Evolutionary conservation across 208 protist species (phyloP).

Genomic region (Trypanosoma platydactyli): DNA sequence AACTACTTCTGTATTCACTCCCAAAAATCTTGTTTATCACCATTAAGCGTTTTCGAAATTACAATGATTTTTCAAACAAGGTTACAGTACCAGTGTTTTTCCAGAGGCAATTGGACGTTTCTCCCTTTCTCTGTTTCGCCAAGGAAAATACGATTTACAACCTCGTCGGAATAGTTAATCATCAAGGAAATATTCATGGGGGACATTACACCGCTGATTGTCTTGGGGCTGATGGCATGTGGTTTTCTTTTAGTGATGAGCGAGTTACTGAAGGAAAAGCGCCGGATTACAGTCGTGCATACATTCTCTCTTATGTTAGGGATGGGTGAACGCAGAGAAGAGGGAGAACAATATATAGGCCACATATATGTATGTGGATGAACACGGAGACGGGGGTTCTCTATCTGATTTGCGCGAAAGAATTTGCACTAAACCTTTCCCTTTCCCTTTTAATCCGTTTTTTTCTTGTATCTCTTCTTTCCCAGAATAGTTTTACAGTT

Average conservation of each 20-base stretch:
- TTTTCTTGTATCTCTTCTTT: slow-evolving; percentile 16
- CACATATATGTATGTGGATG: slow-evolving; percentile 2
- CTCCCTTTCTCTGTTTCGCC: slow-evolving; percentile 59
- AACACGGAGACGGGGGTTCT: no score
- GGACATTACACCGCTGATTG: slow-evolving; percentile 92
- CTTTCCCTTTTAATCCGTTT: no score
- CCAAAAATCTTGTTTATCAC: slow-evolving; percentile 84
- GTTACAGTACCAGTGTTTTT: slow-evolving; percentile 64
- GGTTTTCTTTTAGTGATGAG: slow-evolving; percentile 88
- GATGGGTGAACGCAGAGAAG: slow-evolving; percentile 7
- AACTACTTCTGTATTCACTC: slow-evolving; percentile 69
- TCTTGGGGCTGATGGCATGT: slow-evolving; percentile 55
- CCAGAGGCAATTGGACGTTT: slow-evolving; percentile 60
- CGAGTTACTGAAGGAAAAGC: slow-evolving; percentile 31
- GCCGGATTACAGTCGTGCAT: slow-evolving; percentile 61
- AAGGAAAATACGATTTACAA: slow-evolving; percentile 59
- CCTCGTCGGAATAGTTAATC: slow-evolving; percentile 88
- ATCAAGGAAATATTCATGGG: slow-evolving; percentile 88
- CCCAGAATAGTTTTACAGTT: slow-evolving; percentile 4
- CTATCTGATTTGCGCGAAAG: no score
- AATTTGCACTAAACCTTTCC: no score
- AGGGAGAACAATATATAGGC: not conserved
- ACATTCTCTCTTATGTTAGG: slow-evolving; percentile 81
- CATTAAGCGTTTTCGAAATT: slow-evolving; percentile 77
- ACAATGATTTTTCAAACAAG: slow-evolving; percentile 85